Evolutionary conservation across 2,329 filamentous ascomycete species (phyloP), one percentile per base, ranked within the genome.

Genomic region (Colletotrichum cordylinicola): DNA sequence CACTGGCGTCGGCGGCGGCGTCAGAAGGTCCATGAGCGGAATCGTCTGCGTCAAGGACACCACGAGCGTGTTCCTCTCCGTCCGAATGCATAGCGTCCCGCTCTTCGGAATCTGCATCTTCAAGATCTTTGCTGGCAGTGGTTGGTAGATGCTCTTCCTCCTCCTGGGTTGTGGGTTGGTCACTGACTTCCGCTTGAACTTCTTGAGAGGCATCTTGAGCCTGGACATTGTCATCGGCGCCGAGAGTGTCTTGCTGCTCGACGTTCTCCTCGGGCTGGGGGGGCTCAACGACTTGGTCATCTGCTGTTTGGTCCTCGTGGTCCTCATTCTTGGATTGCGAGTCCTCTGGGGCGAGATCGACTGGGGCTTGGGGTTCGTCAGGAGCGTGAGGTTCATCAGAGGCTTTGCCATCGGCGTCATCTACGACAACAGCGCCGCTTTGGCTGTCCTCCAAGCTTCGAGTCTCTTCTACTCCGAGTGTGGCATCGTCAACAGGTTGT

Each of bases 191-290:
- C 43, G 35, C 73, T 61, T 48, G 64, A 24, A 13, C 27, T 37
- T 75, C 73, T 13, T 68, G 43, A 37, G 58, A 29, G 3, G 84
- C 84, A 1, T 80, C 82, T 60, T 85, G 81, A 33, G 82, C 80
- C 74, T 86, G 84, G 6, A 85, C 74, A 8, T 79, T 78, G 10
- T 64, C 31, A 10, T 52, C 35, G 7, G 33, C 18, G 27, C 33
- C 15, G 16, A 15, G 5, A 24, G 18, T 21, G 16, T 9, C n/a
- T 13, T 21, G 67, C 48, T 55, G 61, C 4, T 43, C 39, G 1
- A 33, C 27, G 1, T 10, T 13, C 7, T 67, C 37, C 8, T 67
- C 27, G 33, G 55, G 4, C 12, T 55, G 7, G 15, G 16, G 8
- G 9, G 24, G 8, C 12, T 71, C 48, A n/a, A 33, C 16, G 6